phyloP scores from a whole-genome alignment of 371 early-diverging fungal genomes.

The Batkoa obscura region DNA sequence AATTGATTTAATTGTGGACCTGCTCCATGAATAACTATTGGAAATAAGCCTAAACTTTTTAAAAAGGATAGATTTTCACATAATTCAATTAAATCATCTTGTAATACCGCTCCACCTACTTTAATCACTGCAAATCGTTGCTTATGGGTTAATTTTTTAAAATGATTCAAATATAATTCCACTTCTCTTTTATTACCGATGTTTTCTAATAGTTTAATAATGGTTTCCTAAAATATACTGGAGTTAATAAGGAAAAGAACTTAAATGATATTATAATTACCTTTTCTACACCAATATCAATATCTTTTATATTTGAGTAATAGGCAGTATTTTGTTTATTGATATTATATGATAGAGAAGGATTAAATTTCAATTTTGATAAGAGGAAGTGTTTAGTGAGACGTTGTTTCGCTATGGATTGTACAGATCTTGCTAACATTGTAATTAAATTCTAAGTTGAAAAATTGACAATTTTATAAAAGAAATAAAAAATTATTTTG shows the following conservation, averaged over 20 bases:
- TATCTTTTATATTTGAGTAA: no score
- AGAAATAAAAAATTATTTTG: no score
- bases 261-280: not conserved
- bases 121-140: slow-evolving; percentile 98
- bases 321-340: no score
- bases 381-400: no score
- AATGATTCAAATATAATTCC: slow-evolving; percentile 89
- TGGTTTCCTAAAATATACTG: slow-evolving; percentile 74
- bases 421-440: no score
- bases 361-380: no score
- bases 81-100: slow-evolving; percentile 84
- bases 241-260: not conserved
- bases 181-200: slow-evolving; percentile 95
- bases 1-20: slow-evolving; percentile 88
- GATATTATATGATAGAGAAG: no score
- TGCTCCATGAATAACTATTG: slow-evolving; percentile 93
- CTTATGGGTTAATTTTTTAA: slow-evolving; percentile 87
- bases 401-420: no score
- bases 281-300: not conserved
- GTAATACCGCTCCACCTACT: slow-evolving; percentile 91
- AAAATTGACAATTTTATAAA: no score
- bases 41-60: slow-evolving; percentile 89
- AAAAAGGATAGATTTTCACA: slow-evolving; percentile 88
- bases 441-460: no score
- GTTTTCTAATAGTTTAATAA: slow-evolving; percentile 89